phyloP scores from a whole-genome alignment of 2,329 filamentous ascomycete genomes.

The Trichoderma endophyticum region DNA sequence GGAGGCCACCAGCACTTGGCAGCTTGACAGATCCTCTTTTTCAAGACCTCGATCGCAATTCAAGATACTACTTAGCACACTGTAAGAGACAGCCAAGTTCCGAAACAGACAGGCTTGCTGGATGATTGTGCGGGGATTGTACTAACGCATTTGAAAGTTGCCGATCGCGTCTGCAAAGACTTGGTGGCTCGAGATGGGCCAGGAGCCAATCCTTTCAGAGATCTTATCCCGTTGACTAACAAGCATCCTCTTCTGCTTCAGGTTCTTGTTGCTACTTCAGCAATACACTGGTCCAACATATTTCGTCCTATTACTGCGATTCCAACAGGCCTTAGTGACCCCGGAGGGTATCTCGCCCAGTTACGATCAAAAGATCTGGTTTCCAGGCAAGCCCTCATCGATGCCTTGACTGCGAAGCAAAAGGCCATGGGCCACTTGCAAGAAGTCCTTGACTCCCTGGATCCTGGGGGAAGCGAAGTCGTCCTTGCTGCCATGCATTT shows the following conservation, averaged over 20 bases:
- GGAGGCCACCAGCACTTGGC: conserved; percentile 17
- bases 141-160: conserved; percentile 34
- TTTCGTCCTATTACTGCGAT: conserved; percentile 35
- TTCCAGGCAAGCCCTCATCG: conserved; percentile 41
- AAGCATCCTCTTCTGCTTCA: conserved; percentile 46
- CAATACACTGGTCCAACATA: conserved; percentile 47
- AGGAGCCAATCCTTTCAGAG: conserved; percentile 46
- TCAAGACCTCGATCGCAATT: conserved; percentile 47
- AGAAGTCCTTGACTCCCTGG: conserved; percentile 37
- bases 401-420: conserved; percentile 47
- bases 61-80: conserved; percentile 48
- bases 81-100: conserved; percentile 38
- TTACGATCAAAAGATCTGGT: conserved; percentile 39
- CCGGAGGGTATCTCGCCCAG: conserved; percentile 36
- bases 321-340: conserved; percentile 32
- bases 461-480: conserved; percentile 44
- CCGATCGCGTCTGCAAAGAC: conserved; percentile 51
- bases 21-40: conserved; percentile 53
- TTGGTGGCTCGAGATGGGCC: conserved; percentile 48
- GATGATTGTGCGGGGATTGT: not conserved
- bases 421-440: conserved; percentile 45
- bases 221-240: conserved; percentile 46
- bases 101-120: not conserved
- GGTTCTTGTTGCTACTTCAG: conserved; percentile 48
- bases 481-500: conserved; percentile 48